Percentiles rank a stretch among this genome's conserved stretches.
Evolutionary conservation across 2,329 filamentous ascomycete genomes (phyloP).

Genomic region (Endoconidiophora laricicola): DNA sequence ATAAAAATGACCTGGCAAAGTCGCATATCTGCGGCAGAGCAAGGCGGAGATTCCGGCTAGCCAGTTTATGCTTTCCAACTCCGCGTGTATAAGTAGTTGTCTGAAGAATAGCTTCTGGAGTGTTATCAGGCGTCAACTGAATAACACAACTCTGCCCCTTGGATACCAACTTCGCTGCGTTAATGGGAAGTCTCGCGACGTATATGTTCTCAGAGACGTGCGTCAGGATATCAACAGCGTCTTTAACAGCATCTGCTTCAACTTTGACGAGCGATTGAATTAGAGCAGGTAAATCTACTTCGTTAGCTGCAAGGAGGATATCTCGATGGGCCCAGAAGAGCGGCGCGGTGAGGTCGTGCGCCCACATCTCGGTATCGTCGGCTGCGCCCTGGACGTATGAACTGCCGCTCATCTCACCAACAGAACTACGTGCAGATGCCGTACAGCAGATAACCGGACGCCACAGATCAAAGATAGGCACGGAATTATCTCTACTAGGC

Average conservation of each 20-base stretch:
- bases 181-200: slow-evolving; percentile 22
- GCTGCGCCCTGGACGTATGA: slow-evolving; percentile 82
- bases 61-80: slow-evolving; percentile 56
- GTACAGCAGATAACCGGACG: slow-evolving; percentile 72
- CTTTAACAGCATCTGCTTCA: slow-evolving; percentile 18
- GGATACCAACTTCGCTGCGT: slow-evolving; percentile 2
- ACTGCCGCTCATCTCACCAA: slow-evolving; percentile 42
- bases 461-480: slow-evolving; percentile 36
- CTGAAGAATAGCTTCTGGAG: slow-evolving; percentile 27
- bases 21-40: slow-evolving; percentile 46
- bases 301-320: slow-evolving; percentile 42
- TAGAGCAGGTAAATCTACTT: slow-evolving; percentile 42
- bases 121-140: slow-evolving; percentile 25
- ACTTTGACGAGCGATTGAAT: slow-evolving; percentile 26
- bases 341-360: slow-evolving; percentile 56
- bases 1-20: slow-evolving; percentile 27
- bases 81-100: slow-evolving; percentile 26
- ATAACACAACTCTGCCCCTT: slow-evolving; percentile 25
- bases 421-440: slow-evolving; percentile 54
- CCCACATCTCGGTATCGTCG: slow-evolving; percentile 92
- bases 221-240: slow-evolving; percentile 5
- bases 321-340: slow-evolving; percentile 63
- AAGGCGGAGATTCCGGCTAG: slow-evolving; percentile 64
- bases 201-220: slow-evolving; percentile 23
- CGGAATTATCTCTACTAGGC: slow-evolving; percentile 5